Conservation (phyloP, 371 early-diverging fungal genomes). For the Syncephalastrum sp. region DNA sequence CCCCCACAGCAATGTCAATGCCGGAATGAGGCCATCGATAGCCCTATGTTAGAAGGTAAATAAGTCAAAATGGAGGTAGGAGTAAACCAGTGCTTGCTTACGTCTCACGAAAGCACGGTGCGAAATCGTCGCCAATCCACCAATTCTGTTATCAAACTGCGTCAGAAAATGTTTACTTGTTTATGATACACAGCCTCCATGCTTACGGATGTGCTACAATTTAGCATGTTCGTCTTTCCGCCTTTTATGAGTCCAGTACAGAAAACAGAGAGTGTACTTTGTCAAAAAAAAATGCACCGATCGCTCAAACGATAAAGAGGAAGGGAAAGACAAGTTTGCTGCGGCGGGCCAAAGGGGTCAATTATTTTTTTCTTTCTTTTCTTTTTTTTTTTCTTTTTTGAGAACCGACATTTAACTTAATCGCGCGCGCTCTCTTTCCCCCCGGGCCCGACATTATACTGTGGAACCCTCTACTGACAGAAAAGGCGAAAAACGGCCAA, state of each 20-base stretch:
- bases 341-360: too few species aligned
- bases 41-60: constrained; percentile 1
- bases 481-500: too few species aligned
- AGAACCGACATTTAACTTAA: too few species aligned
- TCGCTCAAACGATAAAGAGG: not conserved
- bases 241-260: too few species aligned
- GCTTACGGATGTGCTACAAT: constrained; percentile 19
- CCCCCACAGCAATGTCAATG: constrained; percentile 9
- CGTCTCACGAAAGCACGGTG: constrained; percentile 28
- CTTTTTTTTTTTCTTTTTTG: too few species aligned
- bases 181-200: not conserved
- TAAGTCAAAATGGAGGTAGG: not conserved
- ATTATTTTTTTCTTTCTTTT: too few species aligned
- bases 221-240: not conserved
- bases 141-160: constrained; percentile 10
- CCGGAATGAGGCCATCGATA: constrained; percentile 15
- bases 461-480: too few species aligned
- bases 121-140: constrained; percentile 24
- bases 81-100: constrained; percentile 1
- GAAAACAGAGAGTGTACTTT: too few species aligned
- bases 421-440: too few species aligned
- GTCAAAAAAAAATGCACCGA: too few species aligned
- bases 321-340: not conserved
- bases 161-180: constrained; percentile 2
- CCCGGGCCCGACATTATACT: too few species aligned